Percentiles rank a stretch among this genome's conserved stretches.
Evolutionary conservation across 2,329 filamentous ascomycete species (phyloP).

Genomic region (Metarhizium anisopliae): DNA sequence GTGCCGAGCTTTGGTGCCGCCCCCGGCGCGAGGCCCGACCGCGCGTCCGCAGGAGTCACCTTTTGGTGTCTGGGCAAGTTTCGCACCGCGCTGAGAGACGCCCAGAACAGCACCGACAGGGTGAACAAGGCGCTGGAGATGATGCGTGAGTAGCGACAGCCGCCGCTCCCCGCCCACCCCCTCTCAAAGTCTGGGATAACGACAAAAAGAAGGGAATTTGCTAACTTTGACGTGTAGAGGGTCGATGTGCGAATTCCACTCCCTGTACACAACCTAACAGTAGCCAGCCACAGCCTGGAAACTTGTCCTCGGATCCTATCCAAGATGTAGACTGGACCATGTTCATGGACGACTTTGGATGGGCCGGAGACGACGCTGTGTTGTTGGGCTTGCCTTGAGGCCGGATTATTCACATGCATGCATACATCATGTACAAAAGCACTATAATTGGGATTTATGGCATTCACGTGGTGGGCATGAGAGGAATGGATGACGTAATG

Average conservation of each 20-base stretch:
- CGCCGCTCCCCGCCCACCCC: not conserved
- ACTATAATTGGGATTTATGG: not conserved
- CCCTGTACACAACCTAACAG: slow-evolving; percentile 5
- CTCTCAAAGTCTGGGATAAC: too few relatives aligned
- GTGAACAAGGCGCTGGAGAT: slow-evolving; percentile 21
- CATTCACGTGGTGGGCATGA: not conserved
- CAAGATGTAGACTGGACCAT: slow-evolving; percentile 41
- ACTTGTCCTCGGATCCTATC: slow-evolving; percentile 23
- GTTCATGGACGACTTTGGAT: slow-evolving; percentile 42
- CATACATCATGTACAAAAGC: not conserved
- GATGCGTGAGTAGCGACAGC: slow-evolving; percentile 16
- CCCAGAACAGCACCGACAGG: slow-evolving; percentile 22
- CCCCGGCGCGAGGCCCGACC: slow-evolving; percentile 32
- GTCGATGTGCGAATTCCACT: slow-evolving; percentile 1
- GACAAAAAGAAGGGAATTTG: too few relatives aligned
- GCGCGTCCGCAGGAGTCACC: slow-evolving; percentile 38
- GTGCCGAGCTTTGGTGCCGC: slow-evolving; percentile 30
- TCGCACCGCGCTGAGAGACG: slow-evolving; percentile 31
- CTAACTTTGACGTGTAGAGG: slow-evolving; percentile 1
- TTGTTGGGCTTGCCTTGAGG: slow-evolving; percentile 20
- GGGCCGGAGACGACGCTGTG: slow-evolving; percentile 23
- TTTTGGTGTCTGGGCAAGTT: slow-evolving; percentile 41
- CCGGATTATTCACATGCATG: not conserved
- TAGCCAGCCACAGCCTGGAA: slow-evolving; percentile 13
- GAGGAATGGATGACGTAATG: not conserved